These are phyloP conservation scores for Acanthamoeba culbertsoni DNA, from an alignment of 208 protist genomes.

Conservation along the genomic window DNA sequence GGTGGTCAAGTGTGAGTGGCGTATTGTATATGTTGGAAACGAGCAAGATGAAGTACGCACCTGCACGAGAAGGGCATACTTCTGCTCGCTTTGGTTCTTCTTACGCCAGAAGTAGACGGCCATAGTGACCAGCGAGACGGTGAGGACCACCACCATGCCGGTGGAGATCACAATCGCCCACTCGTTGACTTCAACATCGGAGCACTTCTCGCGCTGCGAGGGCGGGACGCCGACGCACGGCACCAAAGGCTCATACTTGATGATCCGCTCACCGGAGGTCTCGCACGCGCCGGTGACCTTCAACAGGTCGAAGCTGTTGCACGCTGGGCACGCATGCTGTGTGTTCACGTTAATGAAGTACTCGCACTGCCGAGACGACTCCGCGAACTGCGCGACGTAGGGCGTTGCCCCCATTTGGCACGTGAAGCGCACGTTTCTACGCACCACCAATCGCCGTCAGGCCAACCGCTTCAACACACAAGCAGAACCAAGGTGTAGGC, in stretches of 20 bases:
- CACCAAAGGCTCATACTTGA: slow-evolving; percentile 24
- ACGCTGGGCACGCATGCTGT: neutral
- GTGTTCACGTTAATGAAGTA: slow-evolving; percentile 50
- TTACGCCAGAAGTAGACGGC: slow-evolving; percentile 55
- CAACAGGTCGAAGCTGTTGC: slow-evolving; percentile 36
- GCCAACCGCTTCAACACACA: neutral
- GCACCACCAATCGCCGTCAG: no score
- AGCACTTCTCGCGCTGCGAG: neutral
- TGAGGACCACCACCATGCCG: neutral
- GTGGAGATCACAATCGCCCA: slow-evolving; percentile 36
- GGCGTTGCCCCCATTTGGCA: slow-evolving; percentile 40
- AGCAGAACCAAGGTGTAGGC: neutral
- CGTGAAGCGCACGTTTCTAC: neutral
- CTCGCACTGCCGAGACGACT: neutral
- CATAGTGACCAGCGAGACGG: neutral
- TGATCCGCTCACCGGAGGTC: neutral
- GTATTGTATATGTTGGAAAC: no score
- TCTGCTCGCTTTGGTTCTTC: slow-evolving; percentile 41
- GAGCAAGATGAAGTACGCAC: no score
- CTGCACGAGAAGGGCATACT: slow-evolving; percentile 49
- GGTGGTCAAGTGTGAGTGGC: no score
- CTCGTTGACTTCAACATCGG: slow-evolving; percentile 31
- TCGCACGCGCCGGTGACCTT: slow-evolving; percentile 9
- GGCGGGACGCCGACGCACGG: neutral
- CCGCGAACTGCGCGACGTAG: neutral